Conservation (phyloP, 1,139 yeast genomes). For the Scheffersomyces cryptocercus region DNA sequence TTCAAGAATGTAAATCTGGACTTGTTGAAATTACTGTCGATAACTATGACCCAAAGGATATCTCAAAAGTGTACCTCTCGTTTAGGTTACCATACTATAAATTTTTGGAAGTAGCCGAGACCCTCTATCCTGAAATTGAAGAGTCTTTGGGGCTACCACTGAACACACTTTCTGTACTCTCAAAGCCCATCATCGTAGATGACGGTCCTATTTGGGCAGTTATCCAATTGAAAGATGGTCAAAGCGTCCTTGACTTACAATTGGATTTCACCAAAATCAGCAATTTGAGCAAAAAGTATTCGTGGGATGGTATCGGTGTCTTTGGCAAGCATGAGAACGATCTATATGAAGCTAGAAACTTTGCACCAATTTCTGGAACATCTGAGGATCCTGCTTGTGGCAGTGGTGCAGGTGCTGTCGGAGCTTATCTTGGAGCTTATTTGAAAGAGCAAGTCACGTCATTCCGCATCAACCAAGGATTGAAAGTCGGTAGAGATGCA, state of each 20-base stretch:
- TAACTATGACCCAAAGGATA: constrained; percentile 3
- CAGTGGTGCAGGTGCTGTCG: constrained; percentile 44
- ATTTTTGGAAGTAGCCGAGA: constrained; percentile 19
- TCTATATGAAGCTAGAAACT: constrained; percentile 35
- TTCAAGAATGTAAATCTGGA: constrained; percentile 49
- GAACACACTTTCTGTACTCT: constrained; percentile 5
- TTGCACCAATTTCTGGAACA: constrained; percentile 36
- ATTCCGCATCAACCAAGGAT: constrained; percentile 3
- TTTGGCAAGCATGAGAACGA: constrained; percentile 31
- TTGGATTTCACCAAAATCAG: constrained; percentile 28
- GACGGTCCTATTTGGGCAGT: constrained; percentile 49
- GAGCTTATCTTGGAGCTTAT: constrained; percentile 14
- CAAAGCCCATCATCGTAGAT: constrained; percentile 22
- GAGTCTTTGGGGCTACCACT: constrained; percentile 16
- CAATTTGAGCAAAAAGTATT: constrained; percentile 15
- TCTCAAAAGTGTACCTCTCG: constrained; percentile 8
- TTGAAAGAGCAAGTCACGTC: background rate
- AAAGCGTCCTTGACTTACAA: constrained; percentile 26
- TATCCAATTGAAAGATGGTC: constrained; percentile 25
- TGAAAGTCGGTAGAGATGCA: constrained; percentile 2
- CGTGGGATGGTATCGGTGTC: constrained; percentile 34
- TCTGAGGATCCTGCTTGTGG: constrained; percentile 57
- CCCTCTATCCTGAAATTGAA: constrained; percentile 17
- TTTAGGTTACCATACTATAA: constrained; percentile 26
- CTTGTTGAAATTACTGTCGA: constrained; percentile 30